Conservation (phyloP, 179 eudicot genomes). For the Spergularia azorica region DNA sequence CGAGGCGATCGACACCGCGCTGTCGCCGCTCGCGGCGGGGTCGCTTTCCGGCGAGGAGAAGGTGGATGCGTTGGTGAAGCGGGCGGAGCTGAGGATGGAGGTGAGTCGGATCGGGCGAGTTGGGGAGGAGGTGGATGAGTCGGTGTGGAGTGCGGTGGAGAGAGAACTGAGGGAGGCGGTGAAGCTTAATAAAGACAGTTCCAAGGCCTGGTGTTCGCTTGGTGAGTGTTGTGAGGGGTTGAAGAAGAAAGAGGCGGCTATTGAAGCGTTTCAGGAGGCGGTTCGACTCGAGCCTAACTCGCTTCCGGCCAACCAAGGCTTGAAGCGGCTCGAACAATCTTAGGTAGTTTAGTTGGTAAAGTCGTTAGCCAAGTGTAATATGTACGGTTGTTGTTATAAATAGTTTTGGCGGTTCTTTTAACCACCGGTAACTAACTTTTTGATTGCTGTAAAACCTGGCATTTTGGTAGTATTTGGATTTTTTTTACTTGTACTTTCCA, state of each 20-base stretch:
- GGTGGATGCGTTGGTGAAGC: constrained; percentile 69
- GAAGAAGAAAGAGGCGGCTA: constrained; percentile 27
- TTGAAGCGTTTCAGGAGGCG: constrained; percentile 38
- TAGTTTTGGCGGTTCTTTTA: background rate
- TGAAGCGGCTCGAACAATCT: constrained; percentile 28
- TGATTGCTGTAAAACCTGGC: background rate
- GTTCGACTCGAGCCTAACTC: constrained; percentile 20
- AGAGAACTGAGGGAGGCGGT: constrained; percentile 41
- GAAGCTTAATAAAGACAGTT: constrained; percentile 28
- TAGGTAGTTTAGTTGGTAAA: background rate
- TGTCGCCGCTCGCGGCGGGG: constrained; percentile 62
- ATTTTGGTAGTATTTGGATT: background rate
- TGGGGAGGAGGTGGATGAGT: constrained; percentile 36
- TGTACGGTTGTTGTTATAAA: no score
- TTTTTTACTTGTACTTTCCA: background rate
- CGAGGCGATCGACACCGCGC: constrained; percentile 53
- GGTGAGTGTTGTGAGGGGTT: constrained; percentile 37
- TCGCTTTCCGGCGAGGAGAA: constrained; percentile 56
- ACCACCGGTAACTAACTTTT: background rate
- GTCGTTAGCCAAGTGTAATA: no score
- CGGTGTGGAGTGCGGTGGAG: constrained; percentile 37
- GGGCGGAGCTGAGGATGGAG: constrained; percentile 65
- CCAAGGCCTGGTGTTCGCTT: constrained; percentile 39
- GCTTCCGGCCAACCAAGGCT: constrained; percentile 22
- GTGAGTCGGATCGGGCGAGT: constrained; percentile 31